Evolutionary conservation across 352 stramenopile genomes (phyloP), one percentile per base, ranked within the genome.

Genomic region (Lagenidium giganteum): DNA sequence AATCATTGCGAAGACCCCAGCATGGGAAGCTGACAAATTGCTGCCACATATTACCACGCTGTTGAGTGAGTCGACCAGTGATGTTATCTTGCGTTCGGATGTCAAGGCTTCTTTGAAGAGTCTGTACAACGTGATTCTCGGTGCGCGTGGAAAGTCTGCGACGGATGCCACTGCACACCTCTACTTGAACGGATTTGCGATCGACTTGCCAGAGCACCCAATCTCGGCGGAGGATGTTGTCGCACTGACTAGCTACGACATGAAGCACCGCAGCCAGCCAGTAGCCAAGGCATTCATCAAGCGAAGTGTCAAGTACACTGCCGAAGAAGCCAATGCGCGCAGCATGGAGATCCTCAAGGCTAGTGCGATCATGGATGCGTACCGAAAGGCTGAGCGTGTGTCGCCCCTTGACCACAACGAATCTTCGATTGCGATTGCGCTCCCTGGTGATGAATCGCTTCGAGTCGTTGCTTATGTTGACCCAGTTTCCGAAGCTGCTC

Each of bases 401-500:
- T 47, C 57, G 6, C 51, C 52, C 17, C 32, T 87, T 18, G 40
- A 65, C 33, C 25, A 74, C 14, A 53, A 59, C 23, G 50, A 57
- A 6, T 72, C 66, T 12, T 64, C 62, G 8, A 47, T 77, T 26
- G 47, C 58, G 12, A 70, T 72, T 17, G 33, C 51, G 5, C 43
- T 85, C 6, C 31, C 52, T 5, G 75, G 72, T 12, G 66, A 86
- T 20, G 52, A 64, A 20, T 68, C 65, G 3, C 54, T 96, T 18
- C 45, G 65, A 8, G 72, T 97, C 8, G 51, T 64, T 29, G 86
- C 83, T 0, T 83, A 97, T 32, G 42, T 98, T 17, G 90, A 98
- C 36, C 94, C 94, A 4, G 60, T 98, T 13, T 93, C 84, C 0
- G 74, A 94, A 30, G 75, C 84, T 8, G 79, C 86, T 32, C 94